Percentiles rank a stretch among this genome's conserved stretches.
Conservation (phyloP, 2,329 filamentous ascomycete genomes). For the Stenocarpella maydis region DNA sequence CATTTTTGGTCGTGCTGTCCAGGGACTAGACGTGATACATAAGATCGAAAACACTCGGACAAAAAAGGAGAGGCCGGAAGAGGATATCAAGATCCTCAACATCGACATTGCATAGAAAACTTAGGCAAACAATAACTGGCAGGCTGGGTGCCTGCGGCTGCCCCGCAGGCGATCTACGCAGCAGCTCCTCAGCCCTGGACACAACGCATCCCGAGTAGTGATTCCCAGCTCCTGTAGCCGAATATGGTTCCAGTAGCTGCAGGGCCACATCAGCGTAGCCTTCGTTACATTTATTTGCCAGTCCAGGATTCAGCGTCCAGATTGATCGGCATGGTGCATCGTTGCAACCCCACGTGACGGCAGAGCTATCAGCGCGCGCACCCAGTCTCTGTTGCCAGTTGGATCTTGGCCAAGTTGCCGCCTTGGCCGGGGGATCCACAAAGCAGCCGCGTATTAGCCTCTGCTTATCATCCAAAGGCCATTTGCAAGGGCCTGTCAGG, state of each 20-base stretch:
- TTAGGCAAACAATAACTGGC: background rate
- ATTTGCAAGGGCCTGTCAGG: constrained; percentile 17
- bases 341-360: constrained; percentile 25
- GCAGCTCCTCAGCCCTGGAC: background rate
- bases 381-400: background rate
- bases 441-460: constrained; percentile 25
- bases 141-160: background rate
- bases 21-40: constrained; percentile 93
- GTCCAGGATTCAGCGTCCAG: constrained; percentile 6
- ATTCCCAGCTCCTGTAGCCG: background rate
- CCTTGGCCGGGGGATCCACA: constrained; percentile 18
- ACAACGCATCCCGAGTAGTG: background rate
- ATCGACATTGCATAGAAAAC: constrained; percentile 68
- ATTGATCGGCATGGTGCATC: constrained; percentile 12
- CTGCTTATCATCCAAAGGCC: constrained; percentile 25
- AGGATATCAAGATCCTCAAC: constrained; percentile 97
- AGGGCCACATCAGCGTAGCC: background rate
- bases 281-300: background rate
- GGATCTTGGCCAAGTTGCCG: constrained; percentile 21
- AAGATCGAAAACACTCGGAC: constrained; percentile 92
- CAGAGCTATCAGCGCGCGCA: constrained; percentile 6
- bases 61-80: constrained; percentile 90
- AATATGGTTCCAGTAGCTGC: background rate
- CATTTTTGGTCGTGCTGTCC: constrained; percentile 89
- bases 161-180: background rate